phyloP scores from a whole-genome alignment of 192 early-diverging fungal species.

The Borealophlyctis nickersoniae region DNA sequence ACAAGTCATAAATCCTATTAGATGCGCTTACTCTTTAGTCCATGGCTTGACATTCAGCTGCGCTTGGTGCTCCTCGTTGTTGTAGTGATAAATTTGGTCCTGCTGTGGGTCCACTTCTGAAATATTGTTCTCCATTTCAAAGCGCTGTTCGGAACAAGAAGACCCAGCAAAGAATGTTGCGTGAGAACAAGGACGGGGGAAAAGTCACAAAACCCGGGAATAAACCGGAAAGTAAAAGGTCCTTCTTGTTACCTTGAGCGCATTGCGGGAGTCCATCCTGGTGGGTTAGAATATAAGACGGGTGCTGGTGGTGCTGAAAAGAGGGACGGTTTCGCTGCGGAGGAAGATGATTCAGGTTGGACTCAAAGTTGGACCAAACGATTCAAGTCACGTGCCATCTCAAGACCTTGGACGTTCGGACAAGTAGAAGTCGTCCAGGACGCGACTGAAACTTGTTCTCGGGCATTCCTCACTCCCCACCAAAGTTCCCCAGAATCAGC shows the following conservation, averaged over 20 bases:
- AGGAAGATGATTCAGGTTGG: too few relatives aligned
- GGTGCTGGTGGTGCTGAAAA: too few relatives aligned
- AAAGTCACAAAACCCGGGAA: neutral
- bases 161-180: neutral
- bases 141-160: constrained; percentile 21
- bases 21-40: constrained; percentile 67
- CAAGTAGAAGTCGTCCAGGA: too few relatives aligned
- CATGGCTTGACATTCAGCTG: constrained; percentile 70
- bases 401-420: too few relatives aligned
- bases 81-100: constrained; percentile 72
- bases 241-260: constrained; percentile 8
- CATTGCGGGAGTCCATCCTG: constrained; percentile 15
- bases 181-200: neutral
- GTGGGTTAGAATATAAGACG: too few relatives aligned
- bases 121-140: constrained; percentile 73
- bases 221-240: neutral
- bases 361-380: too few relatives aligned
- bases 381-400: too few relatives aligned
- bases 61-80: constrained; percentile 65
- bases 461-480: too few relatives aligned
- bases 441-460: too few relatives aligned
- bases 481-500: too few relatives aligned
- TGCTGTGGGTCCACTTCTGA: constrained; percentile 52
- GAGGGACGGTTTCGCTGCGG: too few relatives aligned
- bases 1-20: neutral